Conservation (phyloP, 129 eudicot genomes). For the Calendula officinalis region DNA sequence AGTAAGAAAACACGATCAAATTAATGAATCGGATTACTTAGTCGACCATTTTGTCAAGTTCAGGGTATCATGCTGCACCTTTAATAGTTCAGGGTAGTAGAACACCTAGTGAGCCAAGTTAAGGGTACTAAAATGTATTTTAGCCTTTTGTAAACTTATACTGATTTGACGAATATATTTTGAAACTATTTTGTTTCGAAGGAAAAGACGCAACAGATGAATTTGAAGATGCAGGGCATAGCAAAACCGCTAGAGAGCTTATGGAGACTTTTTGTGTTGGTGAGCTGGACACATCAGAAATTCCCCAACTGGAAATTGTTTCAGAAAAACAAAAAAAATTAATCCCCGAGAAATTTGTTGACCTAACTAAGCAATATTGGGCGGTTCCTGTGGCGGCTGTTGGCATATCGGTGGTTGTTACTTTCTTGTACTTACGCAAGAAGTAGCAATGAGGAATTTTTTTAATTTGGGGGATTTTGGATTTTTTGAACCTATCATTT, state of each 20-base stretch:
- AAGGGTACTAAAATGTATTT: too few relatives aligned
- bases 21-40: too few relatives aligned
- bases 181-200: conserved; percentile 21
- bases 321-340: conserved; percentile 38
- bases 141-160: too few relatives aligned
- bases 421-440: conserved; percentile 56
- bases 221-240: conserved; percentile 96
- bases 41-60: too few relatives aligned
- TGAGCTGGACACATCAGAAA: conserved; percentile 57
- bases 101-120: too few relatives aligned
- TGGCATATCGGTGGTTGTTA: conserved; percentile 55
- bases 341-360: conserved; percentile 41
- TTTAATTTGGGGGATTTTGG: conserved; percentile 11
- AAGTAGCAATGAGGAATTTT: conserved; percentile 29
- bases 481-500: conserved; percentile 24
- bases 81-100: too few relatives aligned
- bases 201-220: conserved; percentile 99
- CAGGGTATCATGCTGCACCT: too few relatives aligned
- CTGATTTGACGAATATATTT: neutral
- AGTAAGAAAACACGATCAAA: too few relatives aligned
- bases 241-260: conserved; percentile 74
- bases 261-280: conserved; percentile 80
- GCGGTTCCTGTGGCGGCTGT: conserved; percentile 56
- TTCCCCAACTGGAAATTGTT: conserved; percentile 53
- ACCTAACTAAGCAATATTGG: conserved; percentile 66